Evolutionary conservation across 352 stramenopile genomes (phyloP).

Genomic region (Phytopythium chamaehyphon): DNA sequence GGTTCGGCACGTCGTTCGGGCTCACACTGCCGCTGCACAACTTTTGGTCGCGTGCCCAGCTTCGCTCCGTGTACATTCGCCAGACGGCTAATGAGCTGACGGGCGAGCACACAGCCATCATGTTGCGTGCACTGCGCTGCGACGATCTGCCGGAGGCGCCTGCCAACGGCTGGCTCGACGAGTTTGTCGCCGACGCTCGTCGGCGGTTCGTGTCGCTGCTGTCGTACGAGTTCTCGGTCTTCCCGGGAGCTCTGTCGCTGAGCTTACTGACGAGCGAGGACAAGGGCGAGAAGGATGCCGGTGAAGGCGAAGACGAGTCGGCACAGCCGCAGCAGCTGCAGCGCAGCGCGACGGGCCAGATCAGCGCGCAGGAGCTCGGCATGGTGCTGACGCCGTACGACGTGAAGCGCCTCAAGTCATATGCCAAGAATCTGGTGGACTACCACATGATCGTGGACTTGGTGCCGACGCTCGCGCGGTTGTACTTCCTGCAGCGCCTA

Average conservation of each 20-base stretch:
- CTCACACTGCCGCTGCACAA: slow-evolving; percentile 96
- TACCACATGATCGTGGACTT: slow-evolving; percentile 99
- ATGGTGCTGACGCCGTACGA: slow-evolving; percentile 97
- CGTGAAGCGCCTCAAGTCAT: slow-evolving; percentile 97
- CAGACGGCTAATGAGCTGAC: slow-evolving; percentile 99
- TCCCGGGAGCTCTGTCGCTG: slow-evolving; percentile 90
- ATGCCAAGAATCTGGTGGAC: slow-evolving; percentile 98
- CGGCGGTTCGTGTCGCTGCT: slow-evolving; percentile 94
- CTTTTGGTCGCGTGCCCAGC: slow-evolving; percentile 95
- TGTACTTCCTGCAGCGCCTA: slow-evolving; percentile 96
- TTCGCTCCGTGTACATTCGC: slow-evolving; percentile 96
- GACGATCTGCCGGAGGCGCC: slow-evolving; percentile 78
- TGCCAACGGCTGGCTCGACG: slow-evolving; percentile 88
- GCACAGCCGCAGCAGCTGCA: slow-evolving; percentile 20
- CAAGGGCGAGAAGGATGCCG: slow-evolving; percentile 19
- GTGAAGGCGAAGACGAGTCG: slow-evolving; percentile 10
- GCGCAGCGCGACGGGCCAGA: slow-evolving; percentile 71
- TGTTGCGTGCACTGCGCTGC: slow-evolving; percentile 73
- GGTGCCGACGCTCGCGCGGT: slow-evolving; percentile 89
- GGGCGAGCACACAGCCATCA: slow-evolving; percentile 97
- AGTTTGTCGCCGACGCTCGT: slow-evolving; percentile 94
- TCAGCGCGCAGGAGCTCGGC: slow-evolving; percentile 82
- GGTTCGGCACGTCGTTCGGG: slow-evolving; percentile 98
- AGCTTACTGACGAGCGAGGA: slow-evolving; percentile 83
- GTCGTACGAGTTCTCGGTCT: slow-evolving; percentile 89